Evolutionary conservation across 2,329 filamentous ascomycete species (phyloP).

Genomic region (Metarhizium brunneum): DNA sequence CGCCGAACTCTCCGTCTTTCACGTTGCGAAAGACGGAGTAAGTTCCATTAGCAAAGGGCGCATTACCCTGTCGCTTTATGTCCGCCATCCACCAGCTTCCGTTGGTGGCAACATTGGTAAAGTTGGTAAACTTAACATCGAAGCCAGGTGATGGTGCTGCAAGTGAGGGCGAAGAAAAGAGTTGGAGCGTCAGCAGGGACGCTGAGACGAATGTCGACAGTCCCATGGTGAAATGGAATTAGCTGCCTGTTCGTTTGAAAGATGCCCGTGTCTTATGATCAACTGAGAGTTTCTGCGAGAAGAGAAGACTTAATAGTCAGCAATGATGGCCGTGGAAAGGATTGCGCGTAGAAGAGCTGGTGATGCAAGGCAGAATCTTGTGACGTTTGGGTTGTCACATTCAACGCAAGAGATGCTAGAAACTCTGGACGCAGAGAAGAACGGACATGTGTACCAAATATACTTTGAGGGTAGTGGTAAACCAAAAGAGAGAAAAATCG

Average conservation of each 20-base stretch:
- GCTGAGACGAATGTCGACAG: constrained; percentile 32
- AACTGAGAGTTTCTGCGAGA: not conserved
- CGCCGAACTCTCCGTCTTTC: constrained; percentile 54
- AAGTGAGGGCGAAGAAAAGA: constrained; percentile 24
- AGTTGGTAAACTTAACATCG: constrained; percentile 1
- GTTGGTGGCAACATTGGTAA: constrained; percentile 14
- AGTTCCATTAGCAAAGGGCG: constrained; percentile 43
- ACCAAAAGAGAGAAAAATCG: not conserved
- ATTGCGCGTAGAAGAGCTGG: not conserved
- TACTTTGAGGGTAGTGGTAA: not conserved
- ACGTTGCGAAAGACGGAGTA: constrained; percentile 75
- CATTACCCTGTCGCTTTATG: constrained; percentile 59
- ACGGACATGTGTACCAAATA: not conserved
- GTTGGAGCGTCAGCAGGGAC: constrained; percentile 33
- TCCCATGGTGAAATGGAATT: constrained; percentile 32
- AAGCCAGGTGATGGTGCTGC: constrained; percentile 23
- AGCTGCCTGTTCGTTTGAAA: constrained; percentile 11
- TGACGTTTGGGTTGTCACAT: not conserved
- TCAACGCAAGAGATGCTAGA: not conserved
- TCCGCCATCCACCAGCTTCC: constrained; percentile 62
- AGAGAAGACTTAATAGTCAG: not conserved
- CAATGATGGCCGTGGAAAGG: not conserved
- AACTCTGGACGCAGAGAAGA: not conserved
- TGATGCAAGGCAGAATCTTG: not conserved
- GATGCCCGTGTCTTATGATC: not conserved